Base-by-base conservation (phyloP, 192 early-diverging fungal species). In the Entophlyctis luteolus region DNA sequence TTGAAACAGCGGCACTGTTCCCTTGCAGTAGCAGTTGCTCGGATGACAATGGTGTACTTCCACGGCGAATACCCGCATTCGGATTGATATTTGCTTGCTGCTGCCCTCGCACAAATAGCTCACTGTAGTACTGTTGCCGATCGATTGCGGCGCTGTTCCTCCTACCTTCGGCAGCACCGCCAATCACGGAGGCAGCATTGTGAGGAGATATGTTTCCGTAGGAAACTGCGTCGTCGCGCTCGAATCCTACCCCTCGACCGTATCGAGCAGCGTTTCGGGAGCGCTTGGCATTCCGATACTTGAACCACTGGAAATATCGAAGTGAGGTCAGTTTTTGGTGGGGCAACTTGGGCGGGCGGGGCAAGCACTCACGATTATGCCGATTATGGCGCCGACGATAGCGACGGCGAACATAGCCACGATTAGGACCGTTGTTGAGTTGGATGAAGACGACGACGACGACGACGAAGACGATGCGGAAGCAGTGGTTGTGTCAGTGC, bases 161-260 rank as follows among this genome's bases (percentile, higher is more conserved):
- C n/a, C n/a, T n/a, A n/a, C n/a, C n/a, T n/a, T n/a, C n/a, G n/a
- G n/a, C n/a, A n/a, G n/a, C n/a, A n/a, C n/a, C n/a, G n/a, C n/a
- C n/a, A n/a, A n/a, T n/a, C n/a, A n/a, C n/a, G n/a, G n/a, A n/a
- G n/a, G n/a, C n/a, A n/a, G 39, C 39, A 42, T 8, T n/a, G 8
- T 12, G 8, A 12, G 39, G 39, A n/a, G 10, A 8, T 8, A 42
- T 42, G n/a, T 42, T 42, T 12, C 39, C 39, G 10, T 12, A n/a
- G 20, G 35, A 20, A 16, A 20, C 12, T 10, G 35, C 3, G 37
- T 60, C 59, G 35, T 60, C 59, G n/a, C 59, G 35, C 27, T 60
- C 59, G 25, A 60, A 60, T 14, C 59, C 59, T 25, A 60, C 59
- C 8, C 59, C 59, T 6, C 37, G 35, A 23, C 59, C 59, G 27